phyloP scores from a whole-genome alignment of 345 rosid species.

The Carallia pectinifolia region DNA sequence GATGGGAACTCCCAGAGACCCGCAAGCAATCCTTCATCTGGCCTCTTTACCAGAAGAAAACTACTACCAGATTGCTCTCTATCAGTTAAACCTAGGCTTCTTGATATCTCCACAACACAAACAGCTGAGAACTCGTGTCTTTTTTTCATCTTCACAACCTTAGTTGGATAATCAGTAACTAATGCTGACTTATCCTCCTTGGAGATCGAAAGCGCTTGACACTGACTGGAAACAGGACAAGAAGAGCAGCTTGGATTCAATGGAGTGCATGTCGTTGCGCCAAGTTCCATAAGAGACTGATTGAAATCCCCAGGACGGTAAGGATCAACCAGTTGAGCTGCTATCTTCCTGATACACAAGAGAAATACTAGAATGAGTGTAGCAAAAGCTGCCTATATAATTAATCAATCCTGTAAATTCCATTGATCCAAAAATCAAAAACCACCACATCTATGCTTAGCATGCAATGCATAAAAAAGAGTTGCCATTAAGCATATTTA shows the following conservation, averaged over 20 bases:
- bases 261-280: slow-evolving; percentile 83
- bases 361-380: slow-evolving; percentile 11
- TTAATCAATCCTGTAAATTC: neutral
- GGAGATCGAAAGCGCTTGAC: slow-evolving; percentile 60
- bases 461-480: no score
- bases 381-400: neutral
- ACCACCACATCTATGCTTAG: neutral
- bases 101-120: slow-evolving; percentile 76
- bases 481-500: no score
- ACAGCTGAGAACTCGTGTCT: slow-evolving; percentile 66
- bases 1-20: slow-evolving; percentile 99
- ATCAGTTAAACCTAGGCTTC: slow-evolving; percentile 22
- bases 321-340: slow-evolving; percentile 85
- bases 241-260: slow-evolving; percentile 65
- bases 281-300: slow-evolving; percentile 95
- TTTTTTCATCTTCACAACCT: slow-evolving; percentile 65
- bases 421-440: neutral
- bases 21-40: slow-evolving; percentile 83
- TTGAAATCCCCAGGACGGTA: slow-evolving; percentile 87
- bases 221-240: slow-evolving; percentile 76
- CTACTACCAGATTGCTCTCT: slow-evolving; percentile 42
- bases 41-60: slow-evolving; percentile 80
- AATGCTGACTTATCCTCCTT: slow-evolving; percentile 38
- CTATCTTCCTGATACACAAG: slow-evolving; percentile 59
- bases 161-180: slow-evolving; percentile 78